Percentiles rank a stretch among this genome's conserved stretches.
Conservation (phyloP, 2,329 filamentous ascomycete species). For the Exophiala xenobiotica region DNA sequence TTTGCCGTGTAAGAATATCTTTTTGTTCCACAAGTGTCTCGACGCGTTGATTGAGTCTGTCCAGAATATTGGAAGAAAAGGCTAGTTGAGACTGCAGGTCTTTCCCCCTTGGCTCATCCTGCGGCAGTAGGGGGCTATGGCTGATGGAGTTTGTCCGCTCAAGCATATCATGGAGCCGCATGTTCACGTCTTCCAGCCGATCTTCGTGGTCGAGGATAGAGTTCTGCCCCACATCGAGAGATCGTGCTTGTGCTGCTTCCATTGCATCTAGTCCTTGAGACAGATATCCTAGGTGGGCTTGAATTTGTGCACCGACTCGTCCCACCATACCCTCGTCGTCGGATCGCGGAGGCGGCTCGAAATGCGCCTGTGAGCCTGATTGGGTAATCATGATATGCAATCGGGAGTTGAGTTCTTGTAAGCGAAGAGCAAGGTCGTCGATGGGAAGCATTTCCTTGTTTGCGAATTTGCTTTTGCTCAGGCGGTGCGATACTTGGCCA, state of each 20-base stretch:
- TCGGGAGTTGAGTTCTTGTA: slow-evolving; percentile 67
- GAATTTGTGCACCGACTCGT: slow-evolving; percentile 24
- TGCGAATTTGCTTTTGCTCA: slow-evolving; percentile 26
- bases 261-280: slow-evolving; percentile 64
- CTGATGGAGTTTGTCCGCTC: slow-evolving; percentile 44
- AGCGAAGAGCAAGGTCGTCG: slow-evolving; percentile 61
- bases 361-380: slow-evolving; percentile 37
- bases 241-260: slow-evolving; percentile 55
- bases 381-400: slow-evolving; percentile 65
- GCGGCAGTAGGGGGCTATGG: slow-evolving; percentile 52
- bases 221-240: slow-evolving; percentile 33
- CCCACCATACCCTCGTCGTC: slow-evolving; percentile 31
- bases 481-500: slow-evolving; percentile 33
- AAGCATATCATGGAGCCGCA: slow-evolving; percentile 62
- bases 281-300: slow-evolving; percentile 67
- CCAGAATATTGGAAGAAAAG: slow-evolving; percentile 75
- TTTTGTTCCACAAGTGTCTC: slow-evolving; percentile 82
- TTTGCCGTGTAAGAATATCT: slow-evolving; percentile 81
- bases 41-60: slow-evolving; percentile 74
- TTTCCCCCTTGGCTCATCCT: slow-evolving; percentile 57
- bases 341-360: slow-evolving; percentile 40
- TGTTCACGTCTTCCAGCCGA: slow-evolving; percentile 63
- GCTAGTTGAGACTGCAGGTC: slow-evolving; percentile 67
- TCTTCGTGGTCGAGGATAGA: slow-evolving; percentile 49
- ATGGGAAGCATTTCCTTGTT: slow-evolving; percentile 37